phyloP scores from a whole-genome alignment of 805 yeast genomes.

The Candida hispaniensis region DNA sequence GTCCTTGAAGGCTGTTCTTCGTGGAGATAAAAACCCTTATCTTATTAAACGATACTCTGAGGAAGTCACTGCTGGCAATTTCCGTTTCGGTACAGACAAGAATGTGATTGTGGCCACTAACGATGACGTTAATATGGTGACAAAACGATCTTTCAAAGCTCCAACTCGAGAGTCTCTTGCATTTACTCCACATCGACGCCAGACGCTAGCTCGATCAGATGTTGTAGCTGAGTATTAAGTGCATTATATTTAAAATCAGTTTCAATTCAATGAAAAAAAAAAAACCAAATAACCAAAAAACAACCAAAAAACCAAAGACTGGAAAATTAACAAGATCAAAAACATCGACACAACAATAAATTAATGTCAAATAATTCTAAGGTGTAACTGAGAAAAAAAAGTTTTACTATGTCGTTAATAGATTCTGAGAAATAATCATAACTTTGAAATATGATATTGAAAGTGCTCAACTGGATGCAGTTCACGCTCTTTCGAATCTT shows the following conservation, averaged over 20 bases:
- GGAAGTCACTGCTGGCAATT: slow-evolving; percentile 63
- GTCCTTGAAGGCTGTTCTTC: slow-evolving; percentile 53
- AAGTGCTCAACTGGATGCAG: slow-evolving; percentile 8
- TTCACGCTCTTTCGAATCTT: slow-evolving; percentile 7
- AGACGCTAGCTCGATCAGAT: slow-evolving; percentile 1
- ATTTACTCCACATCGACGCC: background rate
- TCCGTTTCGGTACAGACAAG: slow-evolving; percentile 60
- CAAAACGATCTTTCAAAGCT: slow-evolving; percentile 45
- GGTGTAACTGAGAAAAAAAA: too few species aligned
- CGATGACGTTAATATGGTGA: slow-evolving; percentile 66
- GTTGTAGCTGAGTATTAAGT: background rate
- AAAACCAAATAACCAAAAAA: too few species aligned
- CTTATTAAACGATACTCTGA: slow-evolving; percentile 51
- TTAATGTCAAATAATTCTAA: too few species aligned
- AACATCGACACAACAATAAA: too few species aligned
- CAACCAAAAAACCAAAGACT: too few species aligned
- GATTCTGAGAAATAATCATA: too few species aligned
- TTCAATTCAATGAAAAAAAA: too few species aligned
- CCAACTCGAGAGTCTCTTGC: slow-evolving; percentile 44
- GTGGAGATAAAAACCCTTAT: slow-evolving; percentile 46
- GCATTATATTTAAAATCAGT: background rate
- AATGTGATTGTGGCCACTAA: slow-evolving; percentile 64
- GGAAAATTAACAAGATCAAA: too few species aligned
- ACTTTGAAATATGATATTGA: too few species aligned
- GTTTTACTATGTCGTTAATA: too few species aligned